Conservation (phyloP, 139 green algal genomes). For the Spirogloea muscicola region DNA sequence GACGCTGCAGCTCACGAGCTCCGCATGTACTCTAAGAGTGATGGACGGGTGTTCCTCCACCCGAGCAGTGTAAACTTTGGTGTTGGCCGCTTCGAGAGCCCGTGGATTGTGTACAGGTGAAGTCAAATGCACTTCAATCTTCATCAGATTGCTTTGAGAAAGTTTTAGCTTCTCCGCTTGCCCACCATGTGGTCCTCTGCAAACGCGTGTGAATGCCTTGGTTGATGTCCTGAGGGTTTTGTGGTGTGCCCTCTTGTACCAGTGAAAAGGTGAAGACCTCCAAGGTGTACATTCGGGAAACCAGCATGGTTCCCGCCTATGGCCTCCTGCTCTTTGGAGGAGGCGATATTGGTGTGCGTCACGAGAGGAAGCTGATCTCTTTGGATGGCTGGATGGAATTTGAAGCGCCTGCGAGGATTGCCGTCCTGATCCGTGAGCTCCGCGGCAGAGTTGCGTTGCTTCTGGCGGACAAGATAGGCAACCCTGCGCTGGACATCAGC, state of each 20-base stretch:
- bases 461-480: conserved; percentile 26
- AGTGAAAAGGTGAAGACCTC: conserved; percentile 53
- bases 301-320: conserved; percentile 51
- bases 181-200: no score
- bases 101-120: conserved; percentile 55
- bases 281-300: conserved; percentile 43
- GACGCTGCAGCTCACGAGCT: conserved; percentile 54
- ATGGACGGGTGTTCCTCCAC: conserved; percentile 87
- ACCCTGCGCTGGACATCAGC: conserved; percentile 11
- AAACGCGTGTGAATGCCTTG: no score
- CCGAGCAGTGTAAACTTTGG: conserved; percentile 80
- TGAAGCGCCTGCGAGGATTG: conserved; percentile 34
- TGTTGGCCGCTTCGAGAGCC: conserved; percentile 56
- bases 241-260: no score
- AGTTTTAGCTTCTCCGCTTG: no score
- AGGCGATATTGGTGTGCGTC: conserved; percentile 31
- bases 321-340: conserved; percentile 55
- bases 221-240: no score
- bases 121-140: no score
- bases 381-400: conserved; percentile 55
- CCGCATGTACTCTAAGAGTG: conserved; percentile 66
- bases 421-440: conserved; percentile 34
- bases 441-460: conserved; percentile 1
- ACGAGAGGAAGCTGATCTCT: conserved; percentile 36
- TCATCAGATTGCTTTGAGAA: no score